Percentiles rank a stretch among this genome's conserved stretches.
Evolutionary conservation across 2,329 filamentous ascomycete genomes (phyloP).

Genomic region (Madurella fahalii): DNA sequence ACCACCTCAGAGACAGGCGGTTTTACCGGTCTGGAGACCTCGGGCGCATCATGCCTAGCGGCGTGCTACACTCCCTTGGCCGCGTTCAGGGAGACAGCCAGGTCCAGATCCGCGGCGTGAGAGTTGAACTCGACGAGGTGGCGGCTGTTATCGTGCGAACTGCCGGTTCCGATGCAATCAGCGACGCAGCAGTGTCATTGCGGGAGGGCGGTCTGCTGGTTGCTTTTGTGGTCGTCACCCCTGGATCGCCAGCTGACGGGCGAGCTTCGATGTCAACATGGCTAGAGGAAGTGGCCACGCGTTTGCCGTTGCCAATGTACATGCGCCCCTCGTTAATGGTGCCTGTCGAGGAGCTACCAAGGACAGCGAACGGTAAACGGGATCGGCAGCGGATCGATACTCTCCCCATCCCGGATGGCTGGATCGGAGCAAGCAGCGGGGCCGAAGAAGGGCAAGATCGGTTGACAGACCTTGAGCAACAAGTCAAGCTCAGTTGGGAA

Average conservation of each 20-base stretch:
- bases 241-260: background rate
- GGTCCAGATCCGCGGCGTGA: slow-evolving; percentile 1
- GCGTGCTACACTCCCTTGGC: background rate
- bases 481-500: background rate
- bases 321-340: too few species aligned
- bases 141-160: too few species aligned
- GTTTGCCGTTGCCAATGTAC: too few species aligned
- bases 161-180: background rate
- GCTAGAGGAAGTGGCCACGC: too few species aligned
- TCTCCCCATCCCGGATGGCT: too few species aligned
- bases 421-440: too few species aligned
- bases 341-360: too few species aligned
- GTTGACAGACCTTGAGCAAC: background rate
- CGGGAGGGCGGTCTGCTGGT: background rate
- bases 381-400: too few species aligned
- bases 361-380: too few species aligned
- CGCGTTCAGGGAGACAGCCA: background rate
- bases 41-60: background rate
- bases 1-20: background rate
- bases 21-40: background rate
- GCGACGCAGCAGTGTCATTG: background rate
- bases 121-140: background rate
- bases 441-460: background rate
- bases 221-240: background rate
- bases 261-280: background rate